Conservation (phyloP, 2,329 filamentous ascomycete genomes). For the Alternaria sp. region DNA sequence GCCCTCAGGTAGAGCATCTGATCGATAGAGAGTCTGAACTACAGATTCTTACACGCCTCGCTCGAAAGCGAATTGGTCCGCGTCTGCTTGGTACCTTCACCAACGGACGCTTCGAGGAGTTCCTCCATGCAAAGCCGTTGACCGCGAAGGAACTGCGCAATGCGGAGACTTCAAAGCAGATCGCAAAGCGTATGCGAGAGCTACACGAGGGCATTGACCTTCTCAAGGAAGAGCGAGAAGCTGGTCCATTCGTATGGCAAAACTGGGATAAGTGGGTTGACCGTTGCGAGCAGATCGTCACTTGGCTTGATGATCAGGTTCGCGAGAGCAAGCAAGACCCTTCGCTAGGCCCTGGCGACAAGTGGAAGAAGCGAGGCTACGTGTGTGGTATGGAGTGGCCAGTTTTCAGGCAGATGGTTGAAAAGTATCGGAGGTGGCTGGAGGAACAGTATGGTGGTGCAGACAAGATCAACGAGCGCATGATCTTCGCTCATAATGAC, state of each 20-base stretch:
- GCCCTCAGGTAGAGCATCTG: conserved; percentile 91
- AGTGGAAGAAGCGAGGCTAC: conserved; percentile 74
- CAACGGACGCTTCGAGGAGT: conserved; percentile 96
- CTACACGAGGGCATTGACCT: conserved; percentile 93
- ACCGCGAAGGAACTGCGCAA: conserved; percentile 78
- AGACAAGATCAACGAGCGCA: conserved; percentile 70
- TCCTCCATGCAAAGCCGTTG: conserved; percentile 82
- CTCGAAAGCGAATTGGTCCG: conserved; percentile 91
- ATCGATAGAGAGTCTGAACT: conserved; percentile 94
- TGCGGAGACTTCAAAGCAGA: conserved; percentile 84
- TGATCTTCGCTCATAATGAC: conserved; percentile 91
- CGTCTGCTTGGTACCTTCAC: conserved; percentile 88
- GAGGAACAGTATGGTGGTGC: conserved; percentile 72
- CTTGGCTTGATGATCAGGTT: conserved; percentile 68
- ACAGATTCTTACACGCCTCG: conserved; percentile 81
- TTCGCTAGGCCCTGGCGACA: conserved; percentile 52
- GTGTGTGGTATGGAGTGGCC: conserved; percentile 87
- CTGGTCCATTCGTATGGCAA: conserved; percentile 82
- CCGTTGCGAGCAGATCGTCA: conserved; percentile 66
- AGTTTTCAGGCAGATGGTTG: conserved; percentile 74
- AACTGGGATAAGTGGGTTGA: conserved; percentile 95
- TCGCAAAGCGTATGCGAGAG: conserved; percentile 97
- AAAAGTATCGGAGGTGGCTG: conserved; percentile 79
- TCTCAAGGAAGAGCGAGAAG: conserved; percentile 75
- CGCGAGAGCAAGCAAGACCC: conserved; percentile 36